Percentiles rank a stretch among this genome's conserved stretches.
Conservation (phyloP, 331 rosid genomes). For the Spiraea crenata region DNA sequence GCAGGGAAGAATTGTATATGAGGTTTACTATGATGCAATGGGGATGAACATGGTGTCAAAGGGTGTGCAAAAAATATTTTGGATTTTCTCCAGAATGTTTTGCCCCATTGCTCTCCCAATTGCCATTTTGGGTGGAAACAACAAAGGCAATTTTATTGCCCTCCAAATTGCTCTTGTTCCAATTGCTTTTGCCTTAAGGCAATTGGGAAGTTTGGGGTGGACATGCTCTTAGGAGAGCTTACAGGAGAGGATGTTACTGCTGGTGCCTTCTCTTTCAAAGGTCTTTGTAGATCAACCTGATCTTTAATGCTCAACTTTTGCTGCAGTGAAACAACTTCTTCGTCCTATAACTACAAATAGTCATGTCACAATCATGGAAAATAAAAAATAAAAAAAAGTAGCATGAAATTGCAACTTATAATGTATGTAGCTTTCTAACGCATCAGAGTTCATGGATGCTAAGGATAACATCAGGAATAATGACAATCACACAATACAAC, state of each 20-base stretch:
- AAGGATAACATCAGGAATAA: no score
- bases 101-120: no score
- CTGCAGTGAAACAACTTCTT: constrained; percentile 43
- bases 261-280: constrained; percentile 54
- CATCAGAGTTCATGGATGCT: neutral
- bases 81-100: no score
- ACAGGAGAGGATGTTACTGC: constrained; percentile 52
- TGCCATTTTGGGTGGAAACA: no score
- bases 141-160: no score
- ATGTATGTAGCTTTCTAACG: neutral
- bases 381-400: neutral
- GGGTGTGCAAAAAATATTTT: no score
- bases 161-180: no score
- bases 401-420: neutral
- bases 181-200: no score
- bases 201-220: no score
- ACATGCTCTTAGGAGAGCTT: constrained; percentile 49
- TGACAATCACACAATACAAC: neutral
- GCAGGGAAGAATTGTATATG: no score
- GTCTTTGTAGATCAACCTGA: constrained; percentile 49
- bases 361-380: constrained; percentile 14
- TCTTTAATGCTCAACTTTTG: constrained; percentile 53
- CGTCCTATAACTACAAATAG: constrained; percentile 47
- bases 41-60: no score
- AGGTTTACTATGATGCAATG: no score